phyloP scores from a whole-genome alignment of 352 stramenopile genomes.

The Thalassiosira mediterranea region DNA sequence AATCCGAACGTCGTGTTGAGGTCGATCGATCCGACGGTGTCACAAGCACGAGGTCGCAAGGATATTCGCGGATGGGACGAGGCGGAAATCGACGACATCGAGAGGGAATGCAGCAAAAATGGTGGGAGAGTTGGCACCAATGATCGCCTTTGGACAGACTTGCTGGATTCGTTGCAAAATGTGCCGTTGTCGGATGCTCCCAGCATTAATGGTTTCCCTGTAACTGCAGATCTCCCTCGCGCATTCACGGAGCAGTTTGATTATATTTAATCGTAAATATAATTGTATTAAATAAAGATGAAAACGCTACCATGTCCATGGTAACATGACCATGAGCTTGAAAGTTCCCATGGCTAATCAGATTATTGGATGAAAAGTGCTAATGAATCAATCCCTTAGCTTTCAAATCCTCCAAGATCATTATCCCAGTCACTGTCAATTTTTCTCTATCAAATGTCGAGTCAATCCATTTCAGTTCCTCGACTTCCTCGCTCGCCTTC shows the following conservation, averaged over 20 bases:
- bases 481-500: slow-evolving; percentile 53
- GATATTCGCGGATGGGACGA: slow-evolving; percentile 1
- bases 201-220: slow-evolving; percentile 16
- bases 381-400: slow-evolving; percentile 55
- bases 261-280: background rate
- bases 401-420: slow-evolving; percentile 68
- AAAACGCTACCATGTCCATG: no score
- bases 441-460: slow-evolving; percentile 51
- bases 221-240: slow-evolving; percentile 40
- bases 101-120: slow-evolving; percentile 10
- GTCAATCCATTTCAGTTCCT: slow-evolving; percentile 66
- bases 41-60: no score
- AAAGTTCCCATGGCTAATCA: no score
- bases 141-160: slow-evolving; percentile 31
- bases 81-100: background rate
- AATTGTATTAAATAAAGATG: background rate
- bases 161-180: slow-evolving; percentile 29
- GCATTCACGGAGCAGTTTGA: slow-evolving; percentile 21
- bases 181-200: slow-evolving; percentile 21
- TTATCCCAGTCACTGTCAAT: slow-evolving; percentile 55
- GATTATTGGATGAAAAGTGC: no score
- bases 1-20: slow-evolving; percentile 44
- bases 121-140: background rate
- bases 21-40: slow-evolving; percentile 28
- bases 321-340: no score